Evolutionary conservation across 176 grass and related monocot genomes (phyloP).

Genomic region (Carex scoparia): DNA sequence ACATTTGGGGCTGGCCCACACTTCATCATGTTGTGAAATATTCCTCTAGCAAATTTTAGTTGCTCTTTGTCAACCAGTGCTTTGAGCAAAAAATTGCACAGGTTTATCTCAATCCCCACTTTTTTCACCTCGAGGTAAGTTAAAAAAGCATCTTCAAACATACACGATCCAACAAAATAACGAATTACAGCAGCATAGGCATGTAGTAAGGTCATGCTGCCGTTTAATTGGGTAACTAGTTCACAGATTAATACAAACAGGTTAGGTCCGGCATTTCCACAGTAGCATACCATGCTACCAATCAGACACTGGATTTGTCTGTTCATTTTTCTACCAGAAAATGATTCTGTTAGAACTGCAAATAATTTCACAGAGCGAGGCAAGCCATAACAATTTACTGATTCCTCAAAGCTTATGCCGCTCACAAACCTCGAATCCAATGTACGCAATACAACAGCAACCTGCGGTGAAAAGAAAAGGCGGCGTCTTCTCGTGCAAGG

Average conservation of each 20-base stretch:
- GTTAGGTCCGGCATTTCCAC: slow-evolving; percentile 32
- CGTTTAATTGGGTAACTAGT: slow-evolving; percentile 35
- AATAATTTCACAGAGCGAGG: slow-evolving; percentile 39
- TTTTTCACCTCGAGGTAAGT: slow-evolving; percentile 50
- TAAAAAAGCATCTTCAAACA: slow-evolving; percentile 50
- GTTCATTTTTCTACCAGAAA: slow-evolving; percentile 35
- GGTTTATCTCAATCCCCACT: slow-evolving; percentile 32
- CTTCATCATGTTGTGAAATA: slow-evolving; percentile 67
- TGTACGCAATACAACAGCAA: slow-evolving; percentile 40
- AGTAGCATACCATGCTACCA: slow-evolving; percentile 37
- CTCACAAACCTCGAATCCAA: slow-evolving; percentile 36
- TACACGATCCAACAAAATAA: slow-evolving; percentile 34
- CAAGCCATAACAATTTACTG: slow-evolving; percentile 37
- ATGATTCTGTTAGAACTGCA: slow-evolving; percentile 35
- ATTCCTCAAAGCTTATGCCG: slow-evolving; percentile 48
- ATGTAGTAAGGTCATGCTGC: slow-evolving; percentile 43
- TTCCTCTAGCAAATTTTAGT: slow-evolving; percentile 28
- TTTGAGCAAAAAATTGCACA: slow-evolving; percentile 71
- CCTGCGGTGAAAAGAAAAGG: slow-evolving; percentile 28
- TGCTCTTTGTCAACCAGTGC: slow-evolving; percentile 43
- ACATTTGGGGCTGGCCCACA: slow-evolving; percentile 51
- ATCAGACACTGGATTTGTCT: slow-evolving; percentile 33
- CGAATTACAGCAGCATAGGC: slow-evolving; percentile 40
- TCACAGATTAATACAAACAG: slow-evolving; percentile 45
- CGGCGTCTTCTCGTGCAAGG: slow-evolving; percentile 5